Conservation (phyloP, 2,329 filamentous ascomycete genomes). For the Raffaelea albimanens region DNA sequence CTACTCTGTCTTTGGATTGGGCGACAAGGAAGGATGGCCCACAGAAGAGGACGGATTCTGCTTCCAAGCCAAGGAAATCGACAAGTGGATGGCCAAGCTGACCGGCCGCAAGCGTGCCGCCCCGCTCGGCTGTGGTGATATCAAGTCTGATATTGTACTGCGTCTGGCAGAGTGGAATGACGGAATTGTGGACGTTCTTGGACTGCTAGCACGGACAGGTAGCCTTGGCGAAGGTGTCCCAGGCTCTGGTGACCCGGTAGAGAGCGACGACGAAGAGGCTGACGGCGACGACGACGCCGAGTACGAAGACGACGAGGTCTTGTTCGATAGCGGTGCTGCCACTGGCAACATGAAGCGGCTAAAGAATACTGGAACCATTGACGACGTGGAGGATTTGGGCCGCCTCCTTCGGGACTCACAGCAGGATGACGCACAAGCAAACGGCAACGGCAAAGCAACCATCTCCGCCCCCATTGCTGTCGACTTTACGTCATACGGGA, state of each 20-base stretch:
- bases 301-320: constrained; percentile 55
- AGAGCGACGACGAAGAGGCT: constrained; percentile 70
- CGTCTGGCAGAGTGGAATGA: constrained; percentile 68
- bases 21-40: constrained; percentile 86
- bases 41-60: constrained; percentile 87
- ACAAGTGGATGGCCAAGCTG: constrained; percentile 96
- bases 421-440: constrained; percentile 17
- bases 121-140: constrained; percentile 79
- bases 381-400: constrained; percentile 80
- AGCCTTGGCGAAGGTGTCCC: constrained; percentile 55
- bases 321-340: constrained; percentile 34
- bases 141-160: constrained; percentile 56
- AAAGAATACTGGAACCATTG: constrained; percentile 43
- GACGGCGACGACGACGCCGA: constrained; percentile 59
- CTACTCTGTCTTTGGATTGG: constrained; percentile 90
- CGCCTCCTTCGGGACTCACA: constrained; percentile 46
- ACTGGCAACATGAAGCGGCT: constrained; percentile 25
- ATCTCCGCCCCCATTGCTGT: constrained; percentile 53
- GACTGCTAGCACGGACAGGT: constrained; percentile 51
- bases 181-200: constrained; percentile 64
- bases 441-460: constrained; percentile 7
- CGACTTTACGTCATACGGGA: constrained; percentile 71
- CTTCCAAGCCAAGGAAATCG: constrained; percentile 80
- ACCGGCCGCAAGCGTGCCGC: constrained; percentile 79
- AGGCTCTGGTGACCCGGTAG: constrained; percentile 73